A percentile compares a stretch with the other conserved stretches of the same genome.
Conservation (phyloP, 2,329 filamentous ascomycete genomes). For the Xylariaceae sp. region DNA sequence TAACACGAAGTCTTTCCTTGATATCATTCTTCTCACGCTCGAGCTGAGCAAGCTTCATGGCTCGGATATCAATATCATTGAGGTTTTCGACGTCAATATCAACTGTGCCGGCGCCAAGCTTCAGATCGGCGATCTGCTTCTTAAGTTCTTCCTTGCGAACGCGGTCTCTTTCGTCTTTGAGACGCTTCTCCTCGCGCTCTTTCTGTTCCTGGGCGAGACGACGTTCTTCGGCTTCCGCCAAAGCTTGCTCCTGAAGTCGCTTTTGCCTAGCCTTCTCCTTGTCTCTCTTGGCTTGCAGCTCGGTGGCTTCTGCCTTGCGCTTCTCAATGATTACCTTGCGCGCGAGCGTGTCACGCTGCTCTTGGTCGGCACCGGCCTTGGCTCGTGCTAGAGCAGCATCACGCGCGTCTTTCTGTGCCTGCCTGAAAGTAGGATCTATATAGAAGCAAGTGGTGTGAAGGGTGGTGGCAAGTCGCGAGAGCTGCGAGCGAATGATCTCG, state of each 20-base stretch:
- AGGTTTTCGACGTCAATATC: slow-evolving; percentile 78
- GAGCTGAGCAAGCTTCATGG: slow-evolving; percentile 91
- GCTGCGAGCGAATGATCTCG: slow-evolving; percentile 93
- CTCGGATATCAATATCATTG: slow-evolving; percentile 86
- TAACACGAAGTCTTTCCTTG: slow-evolving; percentile 84
- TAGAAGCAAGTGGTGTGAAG: slow-evolving; percentile 94
- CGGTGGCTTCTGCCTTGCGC: slow-evolving; percentile 93
- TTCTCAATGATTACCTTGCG: slow-evolving; percentile 91
- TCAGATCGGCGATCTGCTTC: slow-evolving; percentile 87
- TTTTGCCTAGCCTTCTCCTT: slow-evolving; percentile 90
- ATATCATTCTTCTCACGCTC: slow-evolving; percentile 98
- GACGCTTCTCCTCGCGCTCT: slow-evolving; percentile 81
- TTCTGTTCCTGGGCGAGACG: slow-evolving; percentile 89
- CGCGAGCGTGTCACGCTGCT: slow-evolving; percentile 80
- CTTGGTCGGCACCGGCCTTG: slow-evolving; percentile 83
- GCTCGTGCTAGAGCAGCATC: slow-evolving; percentile 78
- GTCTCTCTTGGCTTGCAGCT: slow-evolving; percentile 82
- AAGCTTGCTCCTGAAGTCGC: slow-evolving; percentile 78
- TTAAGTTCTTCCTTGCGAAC: slow-evolving; percentile 92
- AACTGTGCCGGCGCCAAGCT: slow-evolving; percentile 75
- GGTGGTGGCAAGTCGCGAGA: slow-evolving; percentile 85
- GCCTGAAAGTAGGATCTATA: slow-evolving; percentile 85
- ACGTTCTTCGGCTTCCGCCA: slow-evolving; percentile 85
- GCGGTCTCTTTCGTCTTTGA: slow-evolving; percentile 83
- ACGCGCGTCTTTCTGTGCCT: slow-evolving; percentile 75